Percentiles rank a stretch among this genome's conserved stretches.
Evolutionary conservation across 106 monocot genomes (phyloP).

Genomic region (Dioscorea zingiberensis): DNA sequence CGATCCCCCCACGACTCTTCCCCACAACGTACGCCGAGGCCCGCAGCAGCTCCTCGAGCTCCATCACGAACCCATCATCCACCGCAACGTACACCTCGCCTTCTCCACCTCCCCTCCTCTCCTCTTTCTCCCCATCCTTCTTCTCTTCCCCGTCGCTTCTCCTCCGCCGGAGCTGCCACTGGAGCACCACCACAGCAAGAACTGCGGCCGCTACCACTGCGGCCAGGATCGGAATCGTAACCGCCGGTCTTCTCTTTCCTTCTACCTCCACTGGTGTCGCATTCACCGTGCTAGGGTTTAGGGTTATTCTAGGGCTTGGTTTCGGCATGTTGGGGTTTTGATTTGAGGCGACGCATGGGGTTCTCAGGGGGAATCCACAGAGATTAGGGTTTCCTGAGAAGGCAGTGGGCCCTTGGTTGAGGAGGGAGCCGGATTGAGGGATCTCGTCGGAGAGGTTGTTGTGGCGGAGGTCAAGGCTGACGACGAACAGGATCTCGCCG

Average conservation of each 20-base stretch:
- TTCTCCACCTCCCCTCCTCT: conserved; percentile 23
- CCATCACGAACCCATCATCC: conserved; percentile 73
- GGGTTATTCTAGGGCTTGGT: conserved; percentile 11
- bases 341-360: conserved; percentile 21
- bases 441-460: conserved; percentile 86
- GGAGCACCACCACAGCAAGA: conserved; percentile 38
- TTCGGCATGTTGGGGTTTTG: conserved; percentile 21
- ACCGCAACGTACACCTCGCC: conserved; percentile 70
- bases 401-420: conserved; percentile 93
- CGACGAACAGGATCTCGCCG: conserved; percentile 54
- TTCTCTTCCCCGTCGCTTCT: conserved; percentile 13
- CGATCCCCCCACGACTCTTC: conserved; percentile 85
- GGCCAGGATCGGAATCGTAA: conserved; percentile 41
- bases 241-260: conserved; percentile 19
- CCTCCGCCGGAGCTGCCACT: conserved; percentile 64
- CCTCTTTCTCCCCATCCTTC: conserved; percentile 6
- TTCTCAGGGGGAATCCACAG: conserved; percentile 82
- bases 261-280: conserved; percentile 8
- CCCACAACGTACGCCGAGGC: conserved; percentile 90
- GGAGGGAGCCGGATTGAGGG: conserved; percentile 68
- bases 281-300: conserved; percentile 21
- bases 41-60: conserved; percentile 85
- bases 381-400: conserved; percentile 65
- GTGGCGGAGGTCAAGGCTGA: conserved; percentile 65
- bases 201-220: conserved; percentile 40